Base-by-base conservation (phyloP, 495 filamentous ascomycete species). In the Hypoxylon fuscum region DNA sequence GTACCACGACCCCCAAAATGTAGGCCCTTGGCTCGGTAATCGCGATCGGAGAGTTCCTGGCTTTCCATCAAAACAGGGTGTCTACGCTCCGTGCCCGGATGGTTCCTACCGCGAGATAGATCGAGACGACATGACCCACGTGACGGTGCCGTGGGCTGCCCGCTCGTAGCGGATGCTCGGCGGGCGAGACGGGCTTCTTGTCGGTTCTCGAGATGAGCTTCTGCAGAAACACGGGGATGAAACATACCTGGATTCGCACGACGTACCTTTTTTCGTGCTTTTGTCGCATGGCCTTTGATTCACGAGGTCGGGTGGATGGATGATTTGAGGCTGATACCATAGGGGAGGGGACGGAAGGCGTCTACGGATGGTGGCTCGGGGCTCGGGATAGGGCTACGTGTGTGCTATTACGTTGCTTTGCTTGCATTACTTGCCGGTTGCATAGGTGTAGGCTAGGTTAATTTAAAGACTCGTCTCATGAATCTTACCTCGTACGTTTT, bases 21-120 rank as follows among this genome's bases (percentile, higher is more conserved):
- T 32, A 1, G n/a, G 57, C 49, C 49, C 66, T 1, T 72, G 69
- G 69, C 46, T 72, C 3, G 45, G 37, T 21, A 61, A 35, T 11
- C 55, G 69, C 22, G 69, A 72, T 21, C 29, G 43, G 21, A 66
- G 53, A 9, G n/a, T 17, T 9, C 5, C 53, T 2, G 17, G 20
- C 6, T 53, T 66, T 5, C 57, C 51, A 11, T 12, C 18, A 12
- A 46, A 61, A 20, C 32, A 25, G 10, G 57, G 40, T 6, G 48
- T 66, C 12, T 66, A 57, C 21, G 20, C 46, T 8, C 42, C 9
- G 25, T 37, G 56, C 12, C 12, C 32, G 1, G 57, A 57, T 29
- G 63, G 63, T 12, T 57, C 51, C 17, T 61, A 53, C 29, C 52
- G 27, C 11, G 57, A 37, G 12, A 12, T 61, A 7, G 35, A 43